Evolutionary conservation across 2,329 filamentous ascomycete genomes (phyloP), one percentile per base, ranked within the genome.

Genomic region (Cladosporium cucumerinum): DNA sequence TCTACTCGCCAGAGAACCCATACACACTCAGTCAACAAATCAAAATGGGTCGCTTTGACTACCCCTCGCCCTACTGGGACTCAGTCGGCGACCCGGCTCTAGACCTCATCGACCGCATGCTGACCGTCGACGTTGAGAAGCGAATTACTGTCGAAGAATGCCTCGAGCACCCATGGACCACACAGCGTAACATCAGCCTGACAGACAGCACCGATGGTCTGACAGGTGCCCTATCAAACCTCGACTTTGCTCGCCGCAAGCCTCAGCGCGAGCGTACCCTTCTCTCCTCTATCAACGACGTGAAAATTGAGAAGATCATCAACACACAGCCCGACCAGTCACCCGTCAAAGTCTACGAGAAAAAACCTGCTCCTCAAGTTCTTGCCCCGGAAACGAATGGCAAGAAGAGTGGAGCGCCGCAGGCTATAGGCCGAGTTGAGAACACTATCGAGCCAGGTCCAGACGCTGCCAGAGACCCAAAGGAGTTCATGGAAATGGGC

Each of bases 51-150:
- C 86, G 88, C 23, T 99, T 97, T 74, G 91, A 97, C 77, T 99
- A 97, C 73, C 94, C 95, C 0, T 96, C 92, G 1, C 95, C 95
- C 0, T 98, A 98, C 78, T 99, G 93, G 93, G 92, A 96, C 76
- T 86, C 87, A 2, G 88, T 97, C 32, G 89, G 91, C 72, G 93
- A 98, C 69, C 86, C 90, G 63, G 95, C 94, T 8, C 82, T 99
- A 61, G 93, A 98, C 70, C 83, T 99, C 36, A 98, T 99, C 70
- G 95, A 99, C 76, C 86, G 85, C 49, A 99, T 99, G 95, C 85
- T 99, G 59, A 90, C 91, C 2, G 93, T 97, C 36, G 89, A 97
- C 69, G 89, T 92, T 2, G 87, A 92, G 30, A 86, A 89, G 76
- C 88, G 95, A 57, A 94, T 90, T 77, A 94, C 91, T 0, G 87